Evolutionary conservation across 208 protist species (phyloP), one percentile per base, ranked within the genome.

Genomic region (Wallacemonas sp.): DNA sequence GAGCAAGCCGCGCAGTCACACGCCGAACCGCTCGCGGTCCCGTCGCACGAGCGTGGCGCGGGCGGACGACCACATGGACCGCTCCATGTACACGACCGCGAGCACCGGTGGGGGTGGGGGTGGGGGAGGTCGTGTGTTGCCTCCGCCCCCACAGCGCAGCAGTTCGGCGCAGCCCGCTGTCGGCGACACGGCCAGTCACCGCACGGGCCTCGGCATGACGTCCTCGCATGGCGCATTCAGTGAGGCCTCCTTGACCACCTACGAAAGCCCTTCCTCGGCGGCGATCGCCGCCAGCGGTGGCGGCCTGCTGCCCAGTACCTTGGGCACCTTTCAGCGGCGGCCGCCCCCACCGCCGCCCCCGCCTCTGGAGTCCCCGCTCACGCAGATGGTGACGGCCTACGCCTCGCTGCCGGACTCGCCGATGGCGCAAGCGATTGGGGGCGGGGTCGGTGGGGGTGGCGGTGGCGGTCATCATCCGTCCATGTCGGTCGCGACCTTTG

Each of bases 141-240:
- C 57, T 5, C 57, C 57, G 3, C 57, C 57, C 4, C 52, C 52
- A 26, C 31, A 8, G 16, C 52, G 52, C 28, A 59, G 52, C 31
- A 59, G 52, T 29, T 59, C 52, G 4, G 52, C 52, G 31, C 52
- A 59, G 26, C 52, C 52, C 3, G 36, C 52, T 7, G 10, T 14
- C 7, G 52, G 7, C 4, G 52, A 41, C 20, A 8, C 20, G 5
- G 26, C 12, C 12, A 33, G 49, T 57, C 36, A 7, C 7, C 36
- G 36, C 14, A 7, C 36, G 36, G 49, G 25, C 26, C 20, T 22
- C 4, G 49, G 25, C 8, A 14, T 57, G 8, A 36, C 49, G 11
- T 49, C 44, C 49, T 57, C 49, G 49, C 49, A 57, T 22, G 49
- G 49, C 5, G n/a, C n/a, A 4, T 5, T 33, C 20, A 57, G 49